Base-by-base conservation (phyloP, 176 grass and related monocot species). In the barley (Hordeum vulgare) region DNA sequence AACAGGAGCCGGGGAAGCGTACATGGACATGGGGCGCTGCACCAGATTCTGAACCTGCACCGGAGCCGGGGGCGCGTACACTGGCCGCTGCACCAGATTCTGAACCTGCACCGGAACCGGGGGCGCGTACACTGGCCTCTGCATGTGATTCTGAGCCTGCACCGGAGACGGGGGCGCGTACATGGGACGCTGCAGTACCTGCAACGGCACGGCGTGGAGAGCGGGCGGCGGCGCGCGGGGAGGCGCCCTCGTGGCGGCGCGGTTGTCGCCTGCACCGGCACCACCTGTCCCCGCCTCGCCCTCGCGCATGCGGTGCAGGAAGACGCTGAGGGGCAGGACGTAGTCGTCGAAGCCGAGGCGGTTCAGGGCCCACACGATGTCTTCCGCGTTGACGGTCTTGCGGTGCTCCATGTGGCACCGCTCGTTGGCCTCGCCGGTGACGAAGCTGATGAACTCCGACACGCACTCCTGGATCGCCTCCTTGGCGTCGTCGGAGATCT, bases 361-460 rank as follows among this genome's bases (percentile, higher is more conserved):
- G 54, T 57, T 62, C 91, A 97, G 84, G 68, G 89, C 94, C 91
- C 91, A 93, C 4, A 97, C 66, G n/a, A 97, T 28, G 71, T 97
- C 91, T 31, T 97, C 94, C 1, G 91, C 85, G 11, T 91, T 89
- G 74, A 97, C 87, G 15, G 94, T 97, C 81, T 93, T 97, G 61
- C 91, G 90, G 61, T 89, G 94, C 91, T 97, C 94, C 3, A 54
- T 5, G 80, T 85, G 86, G 78, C 91, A 97, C 62, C 81, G 69
- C 9, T 93, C 89, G 69, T 97, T 97, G 36, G 94, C 91, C 89
- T 97, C 91, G 5, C 86, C 66, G 4, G 94, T 97, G 45, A 97
- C 45, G 74, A 97, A 97, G 84, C 89, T 91, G 80, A 97, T 97
- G 78, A 93, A 93, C 81, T 93, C 94, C 0, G 94, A 93, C 18